Base-by-base conservation (phyloP, 352 stramenopile species). In the Pythium coloratum region DNA sequence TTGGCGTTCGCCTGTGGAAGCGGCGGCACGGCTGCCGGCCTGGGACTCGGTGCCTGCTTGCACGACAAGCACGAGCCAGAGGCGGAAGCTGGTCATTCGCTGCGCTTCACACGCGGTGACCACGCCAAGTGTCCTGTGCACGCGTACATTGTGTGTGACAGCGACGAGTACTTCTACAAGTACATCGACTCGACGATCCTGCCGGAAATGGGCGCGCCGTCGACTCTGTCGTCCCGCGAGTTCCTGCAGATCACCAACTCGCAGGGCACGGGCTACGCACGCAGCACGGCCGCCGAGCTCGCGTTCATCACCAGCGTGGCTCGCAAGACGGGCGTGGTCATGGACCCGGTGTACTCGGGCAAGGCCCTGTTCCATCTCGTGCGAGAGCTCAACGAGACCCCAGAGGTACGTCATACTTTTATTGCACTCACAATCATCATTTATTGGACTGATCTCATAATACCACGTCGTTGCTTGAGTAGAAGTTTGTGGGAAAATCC, bases 321-420 rank as follows among this genome's bases (percentile, higher is more conserved):
- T 13, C 76, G 80, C n/a, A 78, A 70, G 59, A 95, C 86, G 0
- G 88, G 88, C 53, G 76, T 96, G 30, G 62, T 96, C 34, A 86
- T 96, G 82, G 88, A 96, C 64, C 88, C 86, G 1, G 88, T 96
- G 38, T 96, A 96, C 71, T 95, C 88, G 8, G 88, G 88, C 69
- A 96, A 96, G 51, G 88, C 88, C 36, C 77, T 96, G 7, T 95
- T 80, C 72, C 81, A 94, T 66, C 81, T 96, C 53, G 78, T 95
- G 38, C 76, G 81, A 51, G 83, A 95, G 65, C 73, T 95, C 33
- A 89, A 91, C 54, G 77, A 91, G 46, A 63, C 58, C 0, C 83
- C 88, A 9, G 74, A 85, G 76, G 84, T 89, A 59, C 16, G 24
- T 55, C 24, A 55, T 50, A 26, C 5, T 30, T 64, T 16, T 20